These are phyloP conservation scores for Moringa oleifera DNA, from an alignment of 345 rosid species.

Conservation along the genomic window DNA sequence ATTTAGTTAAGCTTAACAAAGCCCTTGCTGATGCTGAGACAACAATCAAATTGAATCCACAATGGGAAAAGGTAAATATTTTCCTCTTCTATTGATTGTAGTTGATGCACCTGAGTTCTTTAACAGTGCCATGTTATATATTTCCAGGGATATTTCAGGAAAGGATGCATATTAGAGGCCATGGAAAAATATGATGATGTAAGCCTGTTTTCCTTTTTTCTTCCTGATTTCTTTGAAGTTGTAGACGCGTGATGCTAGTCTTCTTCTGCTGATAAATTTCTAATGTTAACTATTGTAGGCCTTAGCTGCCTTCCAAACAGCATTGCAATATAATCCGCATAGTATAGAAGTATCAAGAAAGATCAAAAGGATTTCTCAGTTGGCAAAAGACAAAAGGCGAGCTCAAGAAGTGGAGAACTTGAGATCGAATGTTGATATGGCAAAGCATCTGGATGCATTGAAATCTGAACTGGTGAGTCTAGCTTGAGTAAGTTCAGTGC, in stretches of 20 bases:
- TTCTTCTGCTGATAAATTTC: constrained; percentile 4
- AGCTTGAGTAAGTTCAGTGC: neutral
- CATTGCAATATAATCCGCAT: constrained; percentile 70
- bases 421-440: constrained; percentile 74
- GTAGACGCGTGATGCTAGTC: constrained; percentile 1
- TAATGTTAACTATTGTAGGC: constrained; percentile 39
- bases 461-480: constrained; percentile 67
- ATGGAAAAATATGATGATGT: constrained; percentile 93
- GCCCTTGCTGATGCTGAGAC: constrained; percentile 92
- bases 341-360: constrained; percentile 86
- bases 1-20: constrained; percentile 82
- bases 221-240: neutral
- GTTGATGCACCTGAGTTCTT: constrained; percentile 3
- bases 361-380: constrained; percentile 65
- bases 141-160: constrained; percentile 85
- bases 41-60: constrained; percentile 72
- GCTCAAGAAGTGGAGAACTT: constrained; percentile 79
- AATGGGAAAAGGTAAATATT: constrained; percentile 81
- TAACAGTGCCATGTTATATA: constrained; percentile 7
- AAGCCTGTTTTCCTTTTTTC: constrained; percentile 17
- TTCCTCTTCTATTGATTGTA: neutral
- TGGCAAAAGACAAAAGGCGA: constrained; percentile 73
- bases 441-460: constrained; percentile 55
- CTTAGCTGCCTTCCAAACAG: constrained; percentile 62
- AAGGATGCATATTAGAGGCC: constrained; percentile 92